A percentile compares a stretch with the other conserved stretches of the same genome.
Conservation (phyloP, 2,329 filamentous ascomycete species). For the Remersonia thermophila region DNA sequence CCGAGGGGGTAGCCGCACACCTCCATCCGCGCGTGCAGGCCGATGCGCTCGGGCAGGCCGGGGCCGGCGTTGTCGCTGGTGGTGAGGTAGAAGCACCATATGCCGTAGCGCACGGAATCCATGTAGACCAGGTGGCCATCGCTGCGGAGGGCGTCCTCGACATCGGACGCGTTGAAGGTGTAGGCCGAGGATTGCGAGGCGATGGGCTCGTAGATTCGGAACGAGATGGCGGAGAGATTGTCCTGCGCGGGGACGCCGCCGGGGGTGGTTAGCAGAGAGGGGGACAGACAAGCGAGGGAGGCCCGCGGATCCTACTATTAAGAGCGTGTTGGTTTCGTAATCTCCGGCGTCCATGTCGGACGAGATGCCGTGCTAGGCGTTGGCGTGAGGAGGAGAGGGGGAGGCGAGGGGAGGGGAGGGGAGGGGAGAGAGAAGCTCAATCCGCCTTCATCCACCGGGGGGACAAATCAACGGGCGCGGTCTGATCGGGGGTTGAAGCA, state of each 20-base stretch:
- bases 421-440: too few species aligned
- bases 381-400: constrained; percentile 14
- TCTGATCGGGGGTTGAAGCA: constrained; percentile 9
- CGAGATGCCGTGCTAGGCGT: constrained; percentile 15
- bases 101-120: constrained; percentile 35
- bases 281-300: neutral
- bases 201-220: constrained; percentile 42
- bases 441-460: constrained; percentile 13
- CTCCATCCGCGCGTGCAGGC: constrained; percentile 30
- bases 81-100: constrained; percentile 43
- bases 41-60: constrained; percentile 15
- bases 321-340: constrained; percentile 49
- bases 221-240: constrained; percentile 43
- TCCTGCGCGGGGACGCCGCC: constrained; percentile 27
- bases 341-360: constrained; percentile 51
- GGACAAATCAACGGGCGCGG: constrained; percentile 6
- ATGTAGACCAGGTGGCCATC: constrained; percentile 42
- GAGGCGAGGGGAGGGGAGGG: constrained; percentile 7
- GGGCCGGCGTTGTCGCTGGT: constrained; percentile 31
- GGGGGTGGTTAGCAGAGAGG: neutral
- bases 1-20: constrained; percentile 32
- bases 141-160: constrained; percentile 38
- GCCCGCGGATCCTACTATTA: constrained; percentile 34
- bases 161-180: constrained; percentile 34
- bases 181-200: constrained; percentile 32